Conservation (phyloP, 2,329 filamentous ascomycete species). For the Rasamsonia emersonii region DNA sequence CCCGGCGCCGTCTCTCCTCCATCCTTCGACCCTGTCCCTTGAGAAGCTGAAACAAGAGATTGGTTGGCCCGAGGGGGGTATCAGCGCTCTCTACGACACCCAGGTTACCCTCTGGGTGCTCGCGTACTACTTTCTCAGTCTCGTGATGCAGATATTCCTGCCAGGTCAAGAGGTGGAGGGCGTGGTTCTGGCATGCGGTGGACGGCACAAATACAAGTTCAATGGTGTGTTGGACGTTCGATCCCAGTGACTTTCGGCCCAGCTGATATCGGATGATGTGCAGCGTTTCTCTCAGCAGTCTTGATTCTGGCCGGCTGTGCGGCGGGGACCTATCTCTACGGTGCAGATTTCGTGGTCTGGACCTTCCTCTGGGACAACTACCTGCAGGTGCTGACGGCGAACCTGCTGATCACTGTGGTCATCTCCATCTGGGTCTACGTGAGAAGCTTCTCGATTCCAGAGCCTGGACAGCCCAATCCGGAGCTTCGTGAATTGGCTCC, state of each 20-base stretch:
- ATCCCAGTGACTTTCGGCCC: background rate
- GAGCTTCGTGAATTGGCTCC: slow-evolving; percentile 69
- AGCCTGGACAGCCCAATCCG: slow-evolving; percentile 51
- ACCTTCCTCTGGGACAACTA: slow-evolving; percentile 90
- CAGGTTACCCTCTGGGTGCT: slow-evolving; percentile 61
- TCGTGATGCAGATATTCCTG: slow-evolving; percentile 66
- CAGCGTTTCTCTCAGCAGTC: slow-evolving; percentile 68
- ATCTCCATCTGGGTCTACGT: slow-evolving; percentile 74
- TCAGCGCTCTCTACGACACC: slow-evolving; percentile 61
- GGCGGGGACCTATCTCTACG: slow-evolving; percentile 66
- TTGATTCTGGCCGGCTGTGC: slow-evolving; percentile 62
- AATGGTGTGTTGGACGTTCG: slow-evolving; percentile 49
- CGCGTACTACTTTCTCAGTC: slow-evolving; percentile 68
- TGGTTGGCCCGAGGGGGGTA: slow-evolving; percentile 67
- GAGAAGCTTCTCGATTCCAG: slow-evolving; percentile 69
- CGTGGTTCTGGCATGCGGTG: slow-evolving; percentile 59
- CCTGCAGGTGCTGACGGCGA: slow-evolving; percentile 72
- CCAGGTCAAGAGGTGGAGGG: slow-evolving; percentile 67
- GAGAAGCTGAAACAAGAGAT: slow-evolving; percentile 68
- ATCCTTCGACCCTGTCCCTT: slow-evolving; percentile 61
- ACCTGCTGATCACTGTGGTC: slow-evolving; percentile 64
- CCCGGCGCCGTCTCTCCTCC: slow-evolving; percentile 71
- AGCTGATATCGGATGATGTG: background rate
- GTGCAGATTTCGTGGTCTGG: slow-evolving; percentile 80
- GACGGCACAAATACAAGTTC: slow-evolving; percentile 72